Percentiles rank a stretch among this genome's conserved stretches.
phyloP scores from a whole-genome alignment of 495 filamentous ascomycete genomes.

The Friedmanniomyces endolithicus region DNA sequence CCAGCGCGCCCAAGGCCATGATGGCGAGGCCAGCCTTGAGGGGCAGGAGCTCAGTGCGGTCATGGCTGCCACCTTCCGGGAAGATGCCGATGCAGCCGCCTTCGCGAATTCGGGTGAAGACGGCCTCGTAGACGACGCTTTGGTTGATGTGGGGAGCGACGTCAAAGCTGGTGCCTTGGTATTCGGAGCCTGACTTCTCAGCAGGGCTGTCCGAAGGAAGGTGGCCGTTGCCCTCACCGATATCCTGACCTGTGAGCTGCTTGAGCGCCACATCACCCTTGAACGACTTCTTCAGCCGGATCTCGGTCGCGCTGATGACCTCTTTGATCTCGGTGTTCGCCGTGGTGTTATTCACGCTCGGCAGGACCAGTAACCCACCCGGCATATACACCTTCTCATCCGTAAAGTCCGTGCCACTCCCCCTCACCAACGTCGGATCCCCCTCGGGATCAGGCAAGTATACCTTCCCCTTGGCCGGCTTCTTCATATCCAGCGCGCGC shows the following conservation, averaged over 20 bases:
- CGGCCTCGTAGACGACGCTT: constrained; percentile 80
- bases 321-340: constrained; percentile 70
- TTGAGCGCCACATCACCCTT: constrained; percentile 52
- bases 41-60: constrained; percentile 83
- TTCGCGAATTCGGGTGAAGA: constrained; percentile 64
- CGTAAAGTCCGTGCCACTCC: constrained; percentile 70
- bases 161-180: constrained; percentile 72
- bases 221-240: constrained; percentile 39
- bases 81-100: constrained; percentile 95
- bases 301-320: constrained; percentile 66
- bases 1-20: constrained; percentile 90
- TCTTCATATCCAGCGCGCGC: constrained; percentile 76
- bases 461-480: constrained; percentile 63
- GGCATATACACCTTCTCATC: constrained; percentile 54
- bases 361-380: constrained; percentile 77
- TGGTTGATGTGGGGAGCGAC: constrained; percentile 90
- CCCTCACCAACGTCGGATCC: constrained; percentile 72
- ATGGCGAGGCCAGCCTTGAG: constrained; percentile 96
- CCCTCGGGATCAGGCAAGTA: constrained; percentile 84
- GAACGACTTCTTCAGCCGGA: constrained; percentile 77
- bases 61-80: constrained; percentile 94
- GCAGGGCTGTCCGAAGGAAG: constrained; percentile 21
- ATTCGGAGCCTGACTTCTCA: constrained; percentile 30
- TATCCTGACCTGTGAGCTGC: constrained; percentile 68
- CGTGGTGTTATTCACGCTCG: constrained; percentile 63